These are phyloP conservation scores for Porcisia hertigi DNA, from an alignment of 208 protist genomes.

Conservation along the genomic window DNA sequence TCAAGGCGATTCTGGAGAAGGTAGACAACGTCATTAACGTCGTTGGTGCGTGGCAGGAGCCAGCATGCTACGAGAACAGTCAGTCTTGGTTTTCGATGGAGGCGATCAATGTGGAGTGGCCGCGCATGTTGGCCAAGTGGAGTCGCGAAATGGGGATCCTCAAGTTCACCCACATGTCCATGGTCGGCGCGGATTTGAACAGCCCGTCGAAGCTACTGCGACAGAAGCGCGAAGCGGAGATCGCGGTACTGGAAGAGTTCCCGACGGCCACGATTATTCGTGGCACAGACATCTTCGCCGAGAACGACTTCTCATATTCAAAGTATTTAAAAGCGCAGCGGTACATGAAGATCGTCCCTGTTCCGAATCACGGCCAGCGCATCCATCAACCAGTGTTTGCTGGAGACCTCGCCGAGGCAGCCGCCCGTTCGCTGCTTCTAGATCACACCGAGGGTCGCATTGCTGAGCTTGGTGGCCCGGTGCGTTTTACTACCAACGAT, in stretches of 20 bases:
- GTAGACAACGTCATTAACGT: constrained; percentile 80
- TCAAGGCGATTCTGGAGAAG: constrained; percentile 89
- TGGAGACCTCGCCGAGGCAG: constrained; percentile 84
- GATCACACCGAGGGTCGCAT: constrained; percentile 92
- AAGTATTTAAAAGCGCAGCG: constrained; percentile 90
- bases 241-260: constrained; percentile 90
- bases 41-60: constrained; percentile 89
- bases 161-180: constrained; percentile 87
- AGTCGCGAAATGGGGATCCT: constrained; percentile 86
- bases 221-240: constrained; percentile 84
- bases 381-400: constrained; percentile 92
- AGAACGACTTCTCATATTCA: constrained; percentile 89
- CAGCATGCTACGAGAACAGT: constrained; percentile 84
- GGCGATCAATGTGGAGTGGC: constrained; percentile 91
- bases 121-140: constrained; percentile 89
- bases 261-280: constrained; percentile 91
- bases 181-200: constrained; percentile 88
- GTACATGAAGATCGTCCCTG: constrained; percentile 81
- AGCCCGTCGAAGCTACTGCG: constrained; percentile 86
- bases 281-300: constrained; percentile 83
- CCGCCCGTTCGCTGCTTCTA: constrained; percentile 77
- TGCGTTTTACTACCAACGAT: constrained; percentile 90
- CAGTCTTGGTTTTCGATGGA: constrained; percentile 93
- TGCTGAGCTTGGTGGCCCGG: constrained; percentile 87
- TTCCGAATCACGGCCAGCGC: constrained; percentile 80